Conservation (phyloP, 148 eudicot species). For the Persicaria maculosa region DNA sequence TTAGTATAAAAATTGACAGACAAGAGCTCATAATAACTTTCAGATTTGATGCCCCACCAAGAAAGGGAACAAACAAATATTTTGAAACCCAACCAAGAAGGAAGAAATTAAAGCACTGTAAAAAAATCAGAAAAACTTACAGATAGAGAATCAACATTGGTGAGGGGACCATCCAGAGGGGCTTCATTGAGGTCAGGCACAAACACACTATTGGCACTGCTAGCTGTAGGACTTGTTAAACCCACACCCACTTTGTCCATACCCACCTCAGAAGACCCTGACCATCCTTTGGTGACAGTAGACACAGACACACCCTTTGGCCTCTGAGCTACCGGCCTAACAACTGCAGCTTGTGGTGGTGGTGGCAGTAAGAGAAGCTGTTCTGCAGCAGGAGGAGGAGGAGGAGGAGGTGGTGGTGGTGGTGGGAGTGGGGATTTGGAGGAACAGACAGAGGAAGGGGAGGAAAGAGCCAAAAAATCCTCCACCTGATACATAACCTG, state of each 20-base stretch:
- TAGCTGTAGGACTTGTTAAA: slow-evolving; percentile 21
- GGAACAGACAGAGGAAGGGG: slow-evolving; percentile 77
- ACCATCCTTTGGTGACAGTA: slow-evolving; percentile 21
- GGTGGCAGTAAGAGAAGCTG: neutral
- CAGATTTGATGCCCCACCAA: neutral
- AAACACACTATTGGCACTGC: slow-evolving; percentile 16
- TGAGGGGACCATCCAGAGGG: slow-evolving; percentile 16
- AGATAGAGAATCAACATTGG: neutral
- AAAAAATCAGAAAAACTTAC: neutral
- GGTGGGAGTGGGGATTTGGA: slow-evolving; percentile 25
- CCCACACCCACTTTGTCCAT: neutral
- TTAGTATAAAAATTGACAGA: neutral
- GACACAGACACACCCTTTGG: slow-evolving; percentile 19
- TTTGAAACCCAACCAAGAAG: neutral
- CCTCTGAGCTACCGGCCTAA: slow-evolving; percentile 56
- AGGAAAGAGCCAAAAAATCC: slow-evolving; percentile 47
- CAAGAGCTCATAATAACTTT: neutral
- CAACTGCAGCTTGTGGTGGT: slow-evolving; percentile 21
- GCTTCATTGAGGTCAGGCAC: slow-evolving; percentile 33
- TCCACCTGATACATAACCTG: slow-evolving; percentile 44
- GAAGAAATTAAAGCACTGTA: neutral
- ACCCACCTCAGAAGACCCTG: neutral
- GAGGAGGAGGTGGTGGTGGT: slow-evolving; percentile 22
- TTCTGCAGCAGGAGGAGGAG: neutral
- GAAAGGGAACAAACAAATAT: neutral